Percentiles rank a stretch among this genome's conserved stretches.
Evolutionary conservation across 2,329 filamentous ascomycete genomes (phyloP).

Genomic region (Ampelomyces quisqualis): DNA sequence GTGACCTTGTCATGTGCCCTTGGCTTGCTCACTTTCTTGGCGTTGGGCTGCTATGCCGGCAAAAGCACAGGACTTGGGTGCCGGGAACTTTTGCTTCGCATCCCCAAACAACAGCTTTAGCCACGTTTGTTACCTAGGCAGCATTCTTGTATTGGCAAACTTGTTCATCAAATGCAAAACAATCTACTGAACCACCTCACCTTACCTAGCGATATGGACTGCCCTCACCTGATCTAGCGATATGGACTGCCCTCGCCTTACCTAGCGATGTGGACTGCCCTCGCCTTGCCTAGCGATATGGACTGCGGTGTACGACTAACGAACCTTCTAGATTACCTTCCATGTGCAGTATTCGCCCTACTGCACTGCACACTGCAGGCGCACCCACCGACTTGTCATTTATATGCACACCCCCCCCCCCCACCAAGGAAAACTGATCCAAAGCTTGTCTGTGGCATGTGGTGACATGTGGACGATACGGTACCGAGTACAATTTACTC

Average conservation of each 20-base stretch:
- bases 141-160: neutral
- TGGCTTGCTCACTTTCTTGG: slow-evolving; percentile 6
- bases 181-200: too few relatives aligned
- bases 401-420: too few relatives aligned
- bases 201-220: neutral
- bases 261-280: too few relatives aligned
- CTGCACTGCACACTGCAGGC: too few relatives aligned
- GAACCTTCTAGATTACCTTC: neutral
- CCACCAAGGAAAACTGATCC: too few relatives aligned
- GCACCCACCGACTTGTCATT: too few relatives aligned
- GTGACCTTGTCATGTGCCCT: slow-evolving; percentile 14
- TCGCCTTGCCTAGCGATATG: too few relatives aligned
- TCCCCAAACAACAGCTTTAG: neutral
- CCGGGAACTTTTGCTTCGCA: neutral
- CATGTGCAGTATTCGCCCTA: too few relatives aligned
- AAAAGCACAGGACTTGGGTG: slow-evolving; percentile 1
- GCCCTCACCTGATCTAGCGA: neutral
- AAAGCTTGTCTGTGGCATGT: too few relatives aligned
- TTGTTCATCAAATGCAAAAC: neutral
- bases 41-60: slow-evolving; percentile 21
- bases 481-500: too few relatives aligned
- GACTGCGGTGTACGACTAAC: too few relatives aligned
- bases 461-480: too few relatives aligned
- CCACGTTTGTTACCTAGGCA: neutral
- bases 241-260: neutral